Conservation (phyloP, 768 basidiomycete species). For the Auricularia cornea region DNA sequence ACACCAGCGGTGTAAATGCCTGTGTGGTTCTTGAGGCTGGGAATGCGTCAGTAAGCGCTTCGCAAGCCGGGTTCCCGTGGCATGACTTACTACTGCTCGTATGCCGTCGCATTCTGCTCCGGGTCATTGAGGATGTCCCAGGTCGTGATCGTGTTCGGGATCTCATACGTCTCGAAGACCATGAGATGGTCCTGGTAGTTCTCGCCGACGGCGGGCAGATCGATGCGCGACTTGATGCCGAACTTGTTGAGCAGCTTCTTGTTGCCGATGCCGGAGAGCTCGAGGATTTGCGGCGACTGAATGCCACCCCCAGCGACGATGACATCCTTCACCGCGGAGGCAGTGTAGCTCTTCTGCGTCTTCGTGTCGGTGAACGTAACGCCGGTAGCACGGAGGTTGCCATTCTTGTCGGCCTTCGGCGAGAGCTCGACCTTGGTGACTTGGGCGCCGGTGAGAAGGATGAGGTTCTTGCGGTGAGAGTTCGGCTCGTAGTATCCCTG, state of each 20-base stretch:
- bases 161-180: not conserved
- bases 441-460: conserved; percentile 1
- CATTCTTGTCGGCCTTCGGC: not conserved
- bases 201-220: conserved; percentile 71
- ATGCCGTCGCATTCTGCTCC: not conserved
- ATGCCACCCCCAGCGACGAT: conserved; percentile 39
- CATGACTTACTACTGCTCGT: not conserved
- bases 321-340: conserved; percentile 40
- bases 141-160: conserved; percentile 3
- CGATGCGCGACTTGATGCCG: conserved; percentile 42
- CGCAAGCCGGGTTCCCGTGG: no score
- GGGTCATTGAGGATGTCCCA: conserved; percentile 8
- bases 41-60: no score
- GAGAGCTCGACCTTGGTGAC: conserved; percentile 3
- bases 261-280: conserved; percentile 63
- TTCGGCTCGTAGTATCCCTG: not conserved
- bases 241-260: conserved; percentile 36
- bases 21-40: not conserved
- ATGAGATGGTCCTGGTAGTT: conserved; percentile 28
- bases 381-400: conserved; percentile 3
- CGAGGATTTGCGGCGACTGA: conserved; percentile 44
- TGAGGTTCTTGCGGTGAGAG: not conserved
- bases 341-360: conserved; percentile 18
- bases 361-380: conserved; percentile 18
- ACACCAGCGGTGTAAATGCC: not conserved